Base-by-base conservation (phyloP, 2,329 filamentous ascomycete species). In the Drechslerella dactyloides region DNA sequence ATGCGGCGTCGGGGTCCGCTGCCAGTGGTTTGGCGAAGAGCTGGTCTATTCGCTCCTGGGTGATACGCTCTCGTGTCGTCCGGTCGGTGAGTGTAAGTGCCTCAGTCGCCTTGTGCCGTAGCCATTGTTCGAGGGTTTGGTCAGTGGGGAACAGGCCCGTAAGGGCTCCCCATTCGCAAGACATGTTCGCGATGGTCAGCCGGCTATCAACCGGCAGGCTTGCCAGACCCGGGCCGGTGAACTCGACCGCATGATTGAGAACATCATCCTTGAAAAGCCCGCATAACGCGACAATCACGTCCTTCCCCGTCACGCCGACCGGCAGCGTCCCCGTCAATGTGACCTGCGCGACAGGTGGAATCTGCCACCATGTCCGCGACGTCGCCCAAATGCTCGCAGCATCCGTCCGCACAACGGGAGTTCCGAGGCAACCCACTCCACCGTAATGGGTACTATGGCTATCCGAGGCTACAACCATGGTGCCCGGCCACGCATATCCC, bases 201-300 rank as follows among this genome's bases (percentile, higher is more conserved):
- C 92, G 83, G 74, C 89, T 84, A 75, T 94, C 90, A 0, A 96
- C 81, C 0, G 87, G 82, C 0, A 91, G 48, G 81, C 78, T 96
- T 78, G 92, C 84, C 74, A 91, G 87, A 0, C 88, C 87, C 11
- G n/a, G n/a, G n/a, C 93, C 93, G 0, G 86, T 87, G 77, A 97
- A 96, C 78, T 97, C 93, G 70, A 97, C 88, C 3, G 87, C 87
- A 78, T 96, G 91, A 81, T 97, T 97, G 13, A 97, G 83, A 0
- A 97, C 93, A 50, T 96, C 91, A 75, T 91, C 89, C 60, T 89
- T 90, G 82, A 97, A 96, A 0, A 96, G 81, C 0, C 90, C 90
- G 75, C 91, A 96, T 0, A 97, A 84, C 0, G 91, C 90, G 24
- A 97, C 85, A 75, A 97, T 97, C 11, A 96, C 90, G 79, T 97